Conservation (phyloP, 1,139 yeast genomes). For the Scheffersomyces quercinus region DNA sequence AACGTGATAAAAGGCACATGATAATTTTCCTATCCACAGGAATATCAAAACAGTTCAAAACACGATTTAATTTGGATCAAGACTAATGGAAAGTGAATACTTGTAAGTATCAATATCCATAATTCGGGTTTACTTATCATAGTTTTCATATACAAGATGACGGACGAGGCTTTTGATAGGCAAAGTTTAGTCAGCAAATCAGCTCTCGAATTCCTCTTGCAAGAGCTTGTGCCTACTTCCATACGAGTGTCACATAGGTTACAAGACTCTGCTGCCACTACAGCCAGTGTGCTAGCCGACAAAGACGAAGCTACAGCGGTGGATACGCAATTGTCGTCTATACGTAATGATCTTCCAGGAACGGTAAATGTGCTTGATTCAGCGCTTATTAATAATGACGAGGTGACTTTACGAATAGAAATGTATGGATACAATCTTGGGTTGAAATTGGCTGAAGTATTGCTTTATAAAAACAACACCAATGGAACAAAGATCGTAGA, state of each 20-base stretch:
- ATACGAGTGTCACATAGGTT: slow-evolving; percentile 49
- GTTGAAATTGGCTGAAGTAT: slow-evolving; percentile 65
- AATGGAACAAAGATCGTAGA: slow-evolving; percentile 50
- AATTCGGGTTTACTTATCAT: background rate
- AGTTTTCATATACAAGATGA: slow-evolving; percentile 7
- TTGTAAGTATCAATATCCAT: no score
- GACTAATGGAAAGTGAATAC: no score
- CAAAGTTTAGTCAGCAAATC: slow-evolving; percentile 44
- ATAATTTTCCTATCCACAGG: no score
- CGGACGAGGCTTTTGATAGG: slow-evolving; percentile 21
- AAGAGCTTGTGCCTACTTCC: slow-evolving; percentile 74
- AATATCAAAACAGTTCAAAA: no score
- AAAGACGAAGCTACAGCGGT: slow-evolving; percentile 5
- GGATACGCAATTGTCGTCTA: slow-evolving; percentile 24
- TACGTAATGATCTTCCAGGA: slow-evolving; percentile 40
- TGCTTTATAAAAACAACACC: slow-evolving; percentile 48
- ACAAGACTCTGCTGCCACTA: slow-evolving; percentile 7
- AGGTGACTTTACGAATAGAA: slow-evolving; percentile 61
- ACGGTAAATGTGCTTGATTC: slow-evolving; percentile 41
- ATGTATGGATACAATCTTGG: slow-evolving; percentile 77
- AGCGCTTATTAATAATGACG: slow-evolving; percentile 44
- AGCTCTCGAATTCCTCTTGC: slow-evolving; percentile 61
- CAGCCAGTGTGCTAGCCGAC: slow-evolving; percentile 6
- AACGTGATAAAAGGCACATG: no score
- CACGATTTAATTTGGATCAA: no score